phyloP scores from a whole-genome alignment of 2,329 filamentous ascomycete species.

The Cyclaneusma minus region DNA sequence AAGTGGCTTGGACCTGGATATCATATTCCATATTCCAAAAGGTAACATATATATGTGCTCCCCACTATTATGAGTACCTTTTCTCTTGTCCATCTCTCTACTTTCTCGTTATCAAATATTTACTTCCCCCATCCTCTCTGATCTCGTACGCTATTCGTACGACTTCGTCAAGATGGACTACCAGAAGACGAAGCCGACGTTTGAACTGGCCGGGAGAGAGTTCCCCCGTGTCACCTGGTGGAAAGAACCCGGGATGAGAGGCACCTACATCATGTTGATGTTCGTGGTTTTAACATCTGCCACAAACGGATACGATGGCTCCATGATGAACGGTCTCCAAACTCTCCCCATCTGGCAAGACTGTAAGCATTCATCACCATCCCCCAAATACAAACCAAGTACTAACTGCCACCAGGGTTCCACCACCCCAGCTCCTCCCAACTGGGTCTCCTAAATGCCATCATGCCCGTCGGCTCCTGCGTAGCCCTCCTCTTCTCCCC shows the following conservation, averaged over 20 bases:
- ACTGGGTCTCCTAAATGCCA: constrained; percentile 28
- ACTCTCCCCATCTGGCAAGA: constrained; percentile 25
- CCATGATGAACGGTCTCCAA: constrained; percentile 25
- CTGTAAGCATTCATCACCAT: constrained; percentile 13
- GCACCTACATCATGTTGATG: constrained; percentile 33
- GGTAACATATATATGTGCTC: too few species aligned
- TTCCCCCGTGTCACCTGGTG: constrained; percentile 29
- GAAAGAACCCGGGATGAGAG: constrained; percentile 37
- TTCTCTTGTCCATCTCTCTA: too few species aligned
- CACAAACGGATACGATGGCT: constrained; percentile 38
- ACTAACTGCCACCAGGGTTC: constrained; percentile 5
- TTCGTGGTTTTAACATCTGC: constrained; percentile 26
- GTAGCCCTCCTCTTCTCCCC: constrained; percentile 29
- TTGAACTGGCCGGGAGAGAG: constrained; percentile 15
- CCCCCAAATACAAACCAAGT: neutral
- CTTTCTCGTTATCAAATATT: too few species aligned
- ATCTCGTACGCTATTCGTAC: too few species aligned
- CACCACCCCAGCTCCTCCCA: constrained; percentile 15
- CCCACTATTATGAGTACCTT: too few species aligned
- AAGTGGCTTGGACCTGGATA: too few species aligned
- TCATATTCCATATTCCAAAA: too few species aligned
- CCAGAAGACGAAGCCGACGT: constrained; percentile 12
- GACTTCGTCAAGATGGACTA: constrained; percentile 10
- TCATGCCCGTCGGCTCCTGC: constrained; percentile 32
- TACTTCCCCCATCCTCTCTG: too few species aligned